These are phyloP conservation scores for Aspergillus sergii DNA, from an alignment of 2,329 filamentous ascomycete species.

Conservation along the genomic window DNA sequence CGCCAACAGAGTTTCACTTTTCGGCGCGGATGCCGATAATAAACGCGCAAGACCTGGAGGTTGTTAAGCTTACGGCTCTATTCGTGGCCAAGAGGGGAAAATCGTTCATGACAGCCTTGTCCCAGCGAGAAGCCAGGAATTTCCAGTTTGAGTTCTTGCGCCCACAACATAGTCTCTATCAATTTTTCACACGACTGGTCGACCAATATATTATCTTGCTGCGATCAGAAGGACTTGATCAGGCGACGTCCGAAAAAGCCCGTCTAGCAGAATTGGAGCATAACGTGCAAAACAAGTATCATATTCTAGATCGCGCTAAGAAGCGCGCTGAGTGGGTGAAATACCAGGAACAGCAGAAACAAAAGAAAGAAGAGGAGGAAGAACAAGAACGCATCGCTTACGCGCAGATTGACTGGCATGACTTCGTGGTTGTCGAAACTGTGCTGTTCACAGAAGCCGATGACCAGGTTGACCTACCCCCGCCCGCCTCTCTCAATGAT, in stretches of 20 bases:
- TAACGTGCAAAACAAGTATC: slow-evolving; percentile 77
- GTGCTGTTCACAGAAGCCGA: slow-evolving; percentile 89
- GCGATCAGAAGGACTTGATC: slow-evolving; percentile 67
- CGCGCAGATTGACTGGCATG: slow-evolving; percentile 94
- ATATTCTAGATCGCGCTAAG: slow-evolving; percentile 77
- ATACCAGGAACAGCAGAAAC: slow-evolving; percentile 80
- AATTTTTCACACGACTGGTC: slow-evolving; percentile 88
- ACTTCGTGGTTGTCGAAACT: slow-evolving; percentile 94
- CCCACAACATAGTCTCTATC: slow-evolving; percentile 92
- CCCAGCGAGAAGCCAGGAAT: slow-evolving; percentile 85
- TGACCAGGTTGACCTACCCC: slow-evolving; percentile 81
- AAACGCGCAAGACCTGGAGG: slow-evolving; percentile 84
- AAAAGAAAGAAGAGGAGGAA: slow-evolving; percentile 83
- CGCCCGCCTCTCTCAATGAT: slow-evolving; percentile 86
- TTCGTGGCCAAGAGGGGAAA: slow-evolving; percentile 93
- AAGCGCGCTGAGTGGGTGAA: slow-evolving; percentile 86
- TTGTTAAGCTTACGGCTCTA: slow-evolving; percentile 75
- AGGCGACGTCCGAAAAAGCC: slow-evolving; percentile 71
- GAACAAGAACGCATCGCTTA: slow-evolving; percentile 77
- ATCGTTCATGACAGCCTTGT: slow-evolving; percentile 85
- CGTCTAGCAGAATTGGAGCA: slow-evolving; percentile 72
- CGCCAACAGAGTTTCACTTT: slow-evolving; percentile 87
- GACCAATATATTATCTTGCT: slow-evolving; percentile 90
- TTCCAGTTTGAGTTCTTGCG: slow-evolving; percentile 95
- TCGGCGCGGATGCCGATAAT: slow-evolving; percentile 97